Conservation (phyloP, 164 flowering plant genomes). For the Berberis thunbergii region DNA sequence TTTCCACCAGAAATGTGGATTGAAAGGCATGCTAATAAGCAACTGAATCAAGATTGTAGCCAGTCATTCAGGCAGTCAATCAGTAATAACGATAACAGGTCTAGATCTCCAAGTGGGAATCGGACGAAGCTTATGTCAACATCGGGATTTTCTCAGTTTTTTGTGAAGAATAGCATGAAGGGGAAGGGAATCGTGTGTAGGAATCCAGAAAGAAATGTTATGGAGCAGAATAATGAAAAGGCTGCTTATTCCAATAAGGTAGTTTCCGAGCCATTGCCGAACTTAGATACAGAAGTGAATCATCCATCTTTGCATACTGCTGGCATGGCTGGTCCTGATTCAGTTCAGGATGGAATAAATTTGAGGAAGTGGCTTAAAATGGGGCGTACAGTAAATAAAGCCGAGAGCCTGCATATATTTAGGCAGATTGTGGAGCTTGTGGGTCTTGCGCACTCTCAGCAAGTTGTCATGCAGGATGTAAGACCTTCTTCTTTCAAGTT, state of each 20-base stretch:
- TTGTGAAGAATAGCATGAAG: conserved; percentile 56
- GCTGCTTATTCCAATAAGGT: conserved; percentile 13
- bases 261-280: conserved; percentile 23
- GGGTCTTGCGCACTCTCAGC: conserved; percentile 53
- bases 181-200: conserved; percentile 58
- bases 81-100: conserved; percentile 15
- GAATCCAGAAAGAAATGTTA: conserved; percentile 20
- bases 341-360: conserved; percentile 32
- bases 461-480: conserved; percentile 45
- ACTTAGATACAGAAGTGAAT: conserved; percentile 16
- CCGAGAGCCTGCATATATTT: conserved; percentile 50
- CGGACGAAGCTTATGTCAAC: conserved; percentile 60
- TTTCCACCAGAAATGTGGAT: too few relatives aligned
- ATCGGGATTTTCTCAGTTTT: conserved; percentile 72
- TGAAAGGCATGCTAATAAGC: conserved; percentile 15
- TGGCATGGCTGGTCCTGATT: conserved; percentile 12
- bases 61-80: conserved; percentile 15
- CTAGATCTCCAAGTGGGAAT: conserved; percentile 32
- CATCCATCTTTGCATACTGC: conserved; percentile 13
- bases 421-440: conserved; percentile 62
- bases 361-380: conserved; percentile 65
- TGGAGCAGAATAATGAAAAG: conserved; percentile 20
- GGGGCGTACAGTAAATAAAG: conserved; percentile 37
- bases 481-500: conserved; percentile 68
- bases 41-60: conserved; percentile 12